Conservation (phyloP, 2,329 filamentous ascomycete genomes). For the Lecanicillium sp. region DNA sequence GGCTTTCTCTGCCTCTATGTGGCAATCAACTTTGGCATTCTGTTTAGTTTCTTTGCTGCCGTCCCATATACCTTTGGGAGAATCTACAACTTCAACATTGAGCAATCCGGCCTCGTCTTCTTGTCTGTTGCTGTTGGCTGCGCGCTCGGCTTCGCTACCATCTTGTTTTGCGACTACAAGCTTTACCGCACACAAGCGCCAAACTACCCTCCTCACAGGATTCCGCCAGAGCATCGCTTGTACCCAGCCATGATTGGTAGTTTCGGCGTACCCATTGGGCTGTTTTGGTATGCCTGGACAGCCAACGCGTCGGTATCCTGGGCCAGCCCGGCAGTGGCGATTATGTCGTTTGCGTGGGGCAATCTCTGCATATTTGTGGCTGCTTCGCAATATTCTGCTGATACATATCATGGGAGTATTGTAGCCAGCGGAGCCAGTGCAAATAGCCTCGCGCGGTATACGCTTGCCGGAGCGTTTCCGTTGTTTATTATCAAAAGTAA, state of each 20-base stretch:
- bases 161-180: conserved; percentile 31
- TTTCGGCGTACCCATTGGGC: conserved; percentile 38
- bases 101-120: conserved; percentile 36
- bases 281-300: conserved; percentile 57
- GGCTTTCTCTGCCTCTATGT: conserved; percentile 44
- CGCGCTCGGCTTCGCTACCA: conserved; percentile 31
- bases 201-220: conserved; percentile 23
- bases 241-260: conserved; percentile 51
- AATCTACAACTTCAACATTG: conserved; percentile 34
- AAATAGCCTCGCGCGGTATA: conserved; percentile 49
- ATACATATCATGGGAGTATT: conserved; percentile 45
- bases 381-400: conserved; percentile 42
- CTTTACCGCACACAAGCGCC: conserved; percentile 30
- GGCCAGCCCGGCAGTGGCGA: conserved; percentile 40
- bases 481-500: conserved; percentile 51
- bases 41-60: conserved; percentile 44
- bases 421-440: conserved; percentile 52
- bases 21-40: conserved; percentile 40
- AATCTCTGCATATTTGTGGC: conserved; percentile 52
- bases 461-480: conserved; percentile 48
- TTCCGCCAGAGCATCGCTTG: conserved; percentile 48
- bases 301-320: conserved; percentile 36
- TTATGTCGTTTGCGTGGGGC: conserved; percentile 50
- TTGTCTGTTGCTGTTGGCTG: conserved; percentile 37
- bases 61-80: conserved; percentile 39